Evolutionary conservation across 768 basidiomycete genomes (phyloP).

Genomic region (Leccinellum albellum): DNA sequence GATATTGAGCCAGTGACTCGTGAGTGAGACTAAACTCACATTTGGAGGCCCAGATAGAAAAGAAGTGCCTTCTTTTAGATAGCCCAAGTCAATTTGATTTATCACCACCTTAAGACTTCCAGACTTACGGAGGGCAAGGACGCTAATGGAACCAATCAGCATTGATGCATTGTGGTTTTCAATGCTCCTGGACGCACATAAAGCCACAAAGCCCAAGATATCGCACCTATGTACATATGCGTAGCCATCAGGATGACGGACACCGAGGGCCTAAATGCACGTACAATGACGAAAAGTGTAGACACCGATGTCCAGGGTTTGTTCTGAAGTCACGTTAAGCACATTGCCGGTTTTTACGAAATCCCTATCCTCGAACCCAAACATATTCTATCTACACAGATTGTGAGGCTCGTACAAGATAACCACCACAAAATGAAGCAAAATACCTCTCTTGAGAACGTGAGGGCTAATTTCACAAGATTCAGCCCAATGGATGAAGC

Average conservation of each 20-base stretch:
- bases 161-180: background rate
- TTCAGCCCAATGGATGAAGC: background rate
- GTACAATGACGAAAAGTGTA: constrained; percentile 7
- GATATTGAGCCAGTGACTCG: background rate
- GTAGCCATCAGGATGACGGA: background rate
- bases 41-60: constrained; percentile 7
- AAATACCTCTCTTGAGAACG: constrained; percentile 8
- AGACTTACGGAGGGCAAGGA: background rate
- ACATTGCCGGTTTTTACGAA: background rate
- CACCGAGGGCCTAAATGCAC: background rate
- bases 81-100: background rate
- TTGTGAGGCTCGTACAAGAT: background rate
- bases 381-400: constrained; percentile 7
- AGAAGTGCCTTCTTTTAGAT: constrained; percentile 5
- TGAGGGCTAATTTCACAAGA: constrained; percentile 2
- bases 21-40: background rate
- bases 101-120: background rate
- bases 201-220: background rate
- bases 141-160: background rate
- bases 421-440: background rate
- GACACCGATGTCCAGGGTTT: constrained; percentile 11
- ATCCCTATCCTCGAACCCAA: constrained; percentile 6
- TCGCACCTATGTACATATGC: background rate
- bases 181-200: background rate
- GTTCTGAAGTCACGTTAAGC: constrained; percentile 2